These are phyloP conservation scores for Botrytis fabae DNA, from an alignment of 2,329 filamentous ascomycete genomes.

Conservation along the genomic window DNA sequence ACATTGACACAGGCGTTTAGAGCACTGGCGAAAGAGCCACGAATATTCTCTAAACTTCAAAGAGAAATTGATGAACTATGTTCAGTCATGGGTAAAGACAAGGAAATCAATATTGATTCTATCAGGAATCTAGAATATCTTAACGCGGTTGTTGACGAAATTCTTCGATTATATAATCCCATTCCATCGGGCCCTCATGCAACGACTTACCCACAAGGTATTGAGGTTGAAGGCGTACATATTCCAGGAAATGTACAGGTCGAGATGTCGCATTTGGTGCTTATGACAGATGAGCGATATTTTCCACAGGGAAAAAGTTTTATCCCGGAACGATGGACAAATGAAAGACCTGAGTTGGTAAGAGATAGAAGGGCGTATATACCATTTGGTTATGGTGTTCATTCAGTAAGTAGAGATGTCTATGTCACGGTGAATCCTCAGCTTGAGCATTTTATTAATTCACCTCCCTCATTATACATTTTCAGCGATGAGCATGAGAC, in stretches of 20 bases:
- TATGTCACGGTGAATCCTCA: background rate
- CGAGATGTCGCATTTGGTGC: slow-evolving; percentile 17
- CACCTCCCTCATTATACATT: too few relatives aligned
- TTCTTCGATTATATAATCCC: slow-evolving; percentile 26
- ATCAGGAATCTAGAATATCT: slow-evolving; percentile 24
- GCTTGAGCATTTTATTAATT: background rate
- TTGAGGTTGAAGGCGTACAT: slow-evolving; percentile 14
- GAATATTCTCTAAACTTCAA: slow-evolving; percentile 25
- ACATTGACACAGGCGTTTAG: slow-evolving; percentile 21
- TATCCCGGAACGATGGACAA: slow-evolving; percentile 29
- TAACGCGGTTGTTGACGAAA: slow-evolving; percentile 28
- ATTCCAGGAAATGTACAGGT: slow-evolving; percentile 29
- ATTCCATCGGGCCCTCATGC: slow-evolving; percentile 26
- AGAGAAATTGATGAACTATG: slow-evolving; percentile 24
- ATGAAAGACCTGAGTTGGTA: slow-evolving; percentile 23
- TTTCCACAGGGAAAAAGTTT: slow-evolving; percentile 25
- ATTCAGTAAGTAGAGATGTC: slow-evolving; percentile 8
- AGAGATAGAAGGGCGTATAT: slow-evolving; percentile 27
- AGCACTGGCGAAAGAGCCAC: slow-evolving; percentile 17
- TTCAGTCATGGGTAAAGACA: background rate
- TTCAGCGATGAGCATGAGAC: too few relatives aligned
- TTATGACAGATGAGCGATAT: slow-evolving; percentile 30
- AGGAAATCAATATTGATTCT: slow-evolving; percentile 19
- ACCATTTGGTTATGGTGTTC: slow-evolving; percentile 30
- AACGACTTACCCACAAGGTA: slow-evolving; percentile 23